Base-by-base conservation (phyloP, 495 filamentous ascomycete species). In the Penicillium flavigenum region DNA sequence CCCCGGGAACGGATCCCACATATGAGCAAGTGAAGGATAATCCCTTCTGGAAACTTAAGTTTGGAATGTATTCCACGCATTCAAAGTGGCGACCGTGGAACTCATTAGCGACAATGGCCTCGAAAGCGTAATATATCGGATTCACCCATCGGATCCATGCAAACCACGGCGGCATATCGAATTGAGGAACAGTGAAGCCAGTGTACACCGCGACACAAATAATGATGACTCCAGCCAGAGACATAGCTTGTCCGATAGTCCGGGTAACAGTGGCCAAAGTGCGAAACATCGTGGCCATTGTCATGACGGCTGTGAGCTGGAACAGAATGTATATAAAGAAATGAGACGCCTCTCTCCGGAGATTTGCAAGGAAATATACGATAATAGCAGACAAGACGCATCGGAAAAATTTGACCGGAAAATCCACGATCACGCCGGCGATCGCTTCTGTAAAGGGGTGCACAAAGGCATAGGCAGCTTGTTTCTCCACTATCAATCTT, bases 261-360 rank as follows among this genome's bases (percentile, higher is more conserved):
- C 75, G 76, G 5, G 79, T 78, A 8, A 72, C 61, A 17, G 77
- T 76, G 10, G 75, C 80, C 10, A 81, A 61, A 5, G 72, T 77
- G 26, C 79, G 68, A 53, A 81, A 82, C 10, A 81, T 66, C 0
- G 70, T 68, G 20, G 77, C 76, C 82, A 88, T 86, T 36, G 81
- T 76, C 17, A 88, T 45, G 2, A 45, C 43, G 4, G 43, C 43
- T 11, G 73, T 11, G 78, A 83, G 29, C 72, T 72, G 72, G 36
- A 85, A 74, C 5, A 88, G 70, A 50, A 83, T 81, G 68, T 79
- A 88, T 42, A 85, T 75, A 62, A 88, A 88, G 63, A 88, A 88
- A 38, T 81, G 77, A 14, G 66, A 77, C 5, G 82, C 73, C 43
- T 76, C 73, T 52, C 71, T 63, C 71, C 74, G 42, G 20, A 55